Conservation (phyloP, 106 monocot genomes). For the Posidonia australis region DNA sequence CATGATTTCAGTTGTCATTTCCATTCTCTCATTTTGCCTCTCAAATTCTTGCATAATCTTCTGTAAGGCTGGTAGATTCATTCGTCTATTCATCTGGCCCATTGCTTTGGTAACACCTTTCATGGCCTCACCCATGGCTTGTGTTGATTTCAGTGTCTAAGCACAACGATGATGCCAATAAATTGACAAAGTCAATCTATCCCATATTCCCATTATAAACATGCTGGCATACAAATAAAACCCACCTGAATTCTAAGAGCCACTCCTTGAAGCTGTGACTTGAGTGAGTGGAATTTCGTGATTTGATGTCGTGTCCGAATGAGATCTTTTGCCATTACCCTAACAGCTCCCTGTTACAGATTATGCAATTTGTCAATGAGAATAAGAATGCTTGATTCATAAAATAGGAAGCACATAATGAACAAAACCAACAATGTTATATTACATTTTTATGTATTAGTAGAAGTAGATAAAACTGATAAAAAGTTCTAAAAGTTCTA, state of each 20-base stretch:
- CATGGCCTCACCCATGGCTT: conserved; percentile 96
- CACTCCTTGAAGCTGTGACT: conserved; percentile 90
- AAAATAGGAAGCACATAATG: no score
- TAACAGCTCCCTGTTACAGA: conserved; percentile 61
- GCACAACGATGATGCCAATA: not conserved
- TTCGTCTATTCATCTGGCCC: conserved; percentile 89
- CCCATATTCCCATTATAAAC: no score
- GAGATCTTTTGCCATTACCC: conserved; percentile 78
- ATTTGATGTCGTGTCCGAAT: conserved; percentile 83
- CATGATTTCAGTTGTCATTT: conserved; percentile 75
- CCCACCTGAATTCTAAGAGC: conserved; percentile 90
- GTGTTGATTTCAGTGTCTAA: conserved; percentile 80
- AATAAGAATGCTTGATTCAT: no score
- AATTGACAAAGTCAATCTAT: no score
- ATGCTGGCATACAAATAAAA: not conserved
- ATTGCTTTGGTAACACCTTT: conserved; percentile 99
- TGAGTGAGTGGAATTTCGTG: conserved; percentile 81
- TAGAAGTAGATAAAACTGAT: no score
- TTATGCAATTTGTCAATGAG: no score
- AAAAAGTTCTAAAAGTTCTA: no score
- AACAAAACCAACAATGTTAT: no score
- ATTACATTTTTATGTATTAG: no score
- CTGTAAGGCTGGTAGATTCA: conserved; percentile 89
- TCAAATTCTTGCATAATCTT: conserved; percentile 97
- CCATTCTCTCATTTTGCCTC: conserved; percentile 90